These are phyloP conservation scores for Macrocybe gigantea DNA, from an alignment of 768 basidiomycete genomes.

Conservation along the genomic window DNA sequence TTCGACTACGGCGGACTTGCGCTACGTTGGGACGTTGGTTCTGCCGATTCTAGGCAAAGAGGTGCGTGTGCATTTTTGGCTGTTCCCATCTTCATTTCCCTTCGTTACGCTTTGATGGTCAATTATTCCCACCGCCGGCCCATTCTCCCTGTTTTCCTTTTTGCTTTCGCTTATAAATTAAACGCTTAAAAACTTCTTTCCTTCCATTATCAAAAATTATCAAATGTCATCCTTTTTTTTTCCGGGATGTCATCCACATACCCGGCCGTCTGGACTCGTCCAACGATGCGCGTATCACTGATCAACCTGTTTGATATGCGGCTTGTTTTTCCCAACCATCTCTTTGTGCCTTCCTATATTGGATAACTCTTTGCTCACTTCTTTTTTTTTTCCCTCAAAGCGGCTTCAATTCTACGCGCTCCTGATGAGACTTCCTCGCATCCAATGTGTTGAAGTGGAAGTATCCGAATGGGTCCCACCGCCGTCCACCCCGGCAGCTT, in stretches of 20 bases:
- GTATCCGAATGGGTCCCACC: slow-evolving; percentile 61
- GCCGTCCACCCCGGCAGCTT: slow-evolving; percentile 43
- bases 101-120: slow-evolving; percentile 2
- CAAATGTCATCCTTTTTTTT: too few species aligned
- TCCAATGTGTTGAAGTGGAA: slow-evolving; percentile 58
- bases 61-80: slow-evolving; percentile 25
- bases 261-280: too few species aligned
- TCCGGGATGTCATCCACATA: too few species aligned
- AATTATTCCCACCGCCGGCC: too few species aligned
- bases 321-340: too few species aligned
- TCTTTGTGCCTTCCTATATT: too few species aligned
- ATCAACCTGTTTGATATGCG: not conserved
- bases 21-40: slow-evolving; percentile 60
- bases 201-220: too few species aligned
- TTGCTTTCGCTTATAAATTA: too few species aligned
- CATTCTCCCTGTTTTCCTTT: too few species aligned
- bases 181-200: too few species aligned
- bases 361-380: slow-evolving; percentile 1
- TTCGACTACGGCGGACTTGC: slow-evolving; percentile 31
- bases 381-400: slow-evolving; percentile 20
- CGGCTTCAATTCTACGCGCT: slow-evolving; percentile 57
- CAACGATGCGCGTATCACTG: too few species aligned
- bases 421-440: slow-evolving; percentile 43
- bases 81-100: slow-evolving; percentile 3
- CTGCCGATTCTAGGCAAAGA: slow-evolving; percentile 52